Evolutionary conservation across 345 rosid genomes (phyloP).

Genomic region (Eucalyptus sp.): DNA sequence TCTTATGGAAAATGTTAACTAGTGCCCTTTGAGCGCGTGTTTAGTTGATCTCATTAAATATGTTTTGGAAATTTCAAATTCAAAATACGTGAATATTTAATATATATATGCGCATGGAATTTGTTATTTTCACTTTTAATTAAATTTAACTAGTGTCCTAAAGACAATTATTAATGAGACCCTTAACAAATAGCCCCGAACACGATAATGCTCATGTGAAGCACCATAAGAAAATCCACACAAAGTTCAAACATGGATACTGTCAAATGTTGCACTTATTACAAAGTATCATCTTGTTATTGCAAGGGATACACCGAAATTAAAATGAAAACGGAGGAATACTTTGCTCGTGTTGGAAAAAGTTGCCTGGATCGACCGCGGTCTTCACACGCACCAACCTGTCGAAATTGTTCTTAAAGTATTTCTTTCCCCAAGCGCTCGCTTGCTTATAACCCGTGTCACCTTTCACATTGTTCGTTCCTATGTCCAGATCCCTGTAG

Average conservation of each 20-base stretch:
- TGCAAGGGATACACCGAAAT: background rate
- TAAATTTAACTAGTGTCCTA: background rate
- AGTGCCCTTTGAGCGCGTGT: background rate
- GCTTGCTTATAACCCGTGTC: slow-evolving; percentile 8
- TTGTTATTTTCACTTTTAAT: background rate
- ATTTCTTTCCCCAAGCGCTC: slow-evolving; percentile 15
- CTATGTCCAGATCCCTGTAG: slow-evolving; percentile 1
- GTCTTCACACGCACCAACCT: slow-evolving; percentile 25
- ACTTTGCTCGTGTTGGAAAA: background rate
- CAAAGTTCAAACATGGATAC: background rate
- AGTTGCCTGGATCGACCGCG: slow-evolving; percentile 14
- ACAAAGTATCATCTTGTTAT: background rate
- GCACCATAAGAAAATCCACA: background rate
- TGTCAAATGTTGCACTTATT: background rate
- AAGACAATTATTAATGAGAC: background rate
- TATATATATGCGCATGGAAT: background rate
- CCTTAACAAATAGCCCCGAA: background rate
- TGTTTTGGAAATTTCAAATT: background rate
- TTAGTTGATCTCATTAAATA: background rate
- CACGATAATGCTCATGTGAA: background rate
- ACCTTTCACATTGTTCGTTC: background rate
- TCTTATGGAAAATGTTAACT: background rate
- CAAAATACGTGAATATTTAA: background rate
- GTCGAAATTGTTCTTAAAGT: slow-evolving; percentile 8
- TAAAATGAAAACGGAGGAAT: background rate